These are phyloP conservation scores for Phytomonas francai DNA, from an alignment of 208 protist species.

Conservation along the genomic window DNA sequence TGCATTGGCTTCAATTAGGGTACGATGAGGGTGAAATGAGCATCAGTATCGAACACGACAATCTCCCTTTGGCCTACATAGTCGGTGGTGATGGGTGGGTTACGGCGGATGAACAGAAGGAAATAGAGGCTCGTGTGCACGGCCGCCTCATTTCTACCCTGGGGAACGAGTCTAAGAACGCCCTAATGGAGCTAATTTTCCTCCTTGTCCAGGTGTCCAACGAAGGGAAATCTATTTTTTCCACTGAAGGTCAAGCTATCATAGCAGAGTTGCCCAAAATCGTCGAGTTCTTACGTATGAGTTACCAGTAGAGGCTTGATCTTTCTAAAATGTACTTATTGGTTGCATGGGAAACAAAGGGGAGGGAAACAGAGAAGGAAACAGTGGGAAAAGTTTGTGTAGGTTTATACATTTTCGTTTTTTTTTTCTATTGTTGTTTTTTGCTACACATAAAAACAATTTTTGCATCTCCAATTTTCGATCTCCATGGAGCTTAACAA, in stretches of 20 bases:
- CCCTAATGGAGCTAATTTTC: slow-evolving; percentile 45
- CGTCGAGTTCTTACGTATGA: slow-evolving; percentile 13
- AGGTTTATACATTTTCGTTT: background rate
- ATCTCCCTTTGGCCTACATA: background rate
- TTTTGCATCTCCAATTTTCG: background rate
- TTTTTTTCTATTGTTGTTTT: background rate
- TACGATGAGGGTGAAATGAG: background rate
- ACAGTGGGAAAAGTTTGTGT: background rate
- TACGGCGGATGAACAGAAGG: slow-evolving; percentile 16
- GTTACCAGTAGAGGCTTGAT: background rate
- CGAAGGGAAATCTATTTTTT: slow-evolving; percentile 21
- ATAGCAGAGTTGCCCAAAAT: slow-evolving; percentile 41
- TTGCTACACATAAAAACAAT: background rate
- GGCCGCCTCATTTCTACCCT: slow-evolving; percentile 15
- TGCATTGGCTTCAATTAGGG: background rate
- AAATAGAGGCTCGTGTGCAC: slow-evolving; percentile 22
- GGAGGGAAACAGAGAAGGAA: background rate
- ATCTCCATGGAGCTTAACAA: background rate
- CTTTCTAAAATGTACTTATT: background rate
- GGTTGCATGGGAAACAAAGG: background rate
- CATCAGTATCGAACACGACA: background rate
- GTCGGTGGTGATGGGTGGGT: slow-evolving; percentile 19
- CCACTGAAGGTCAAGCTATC: slow-evolving; percentile 14
- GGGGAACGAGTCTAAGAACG: slow-evolving; percentile 12
- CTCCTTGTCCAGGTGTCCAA: slow-evolving; percentile 37